Percentiles rank a stretch among this genome's conserved stretches.
Evolutionary conservation across 2,329 filamentous ascomycete species (phyloP).

Genomic region (Beauveria asiatica): DNA sequence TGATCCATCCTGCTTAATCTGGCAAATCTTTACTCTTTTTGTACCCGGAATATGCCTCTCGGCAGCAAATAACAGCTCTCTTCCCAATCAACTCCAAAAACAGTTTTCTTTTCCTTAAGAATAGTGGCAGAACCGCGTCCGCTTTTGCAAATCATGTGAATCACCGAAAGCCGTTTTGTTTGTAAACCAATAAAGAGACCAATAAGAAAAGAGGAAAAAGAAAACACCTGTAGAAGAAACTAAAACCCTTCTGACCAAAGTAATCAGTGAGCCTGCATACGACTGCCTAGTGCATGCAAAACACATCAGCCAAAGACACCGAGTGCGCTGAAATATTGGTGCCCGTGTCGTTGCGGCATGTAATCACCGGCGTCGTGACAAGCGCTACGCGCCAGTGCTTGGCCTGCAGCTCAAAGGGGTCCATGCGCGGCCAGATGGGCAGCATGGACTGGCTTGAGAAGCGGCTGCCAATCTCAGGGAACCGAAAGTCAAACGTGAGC

Average conservation of each 20-base stretch:
- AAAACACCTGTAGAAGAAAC: too few species aligned
- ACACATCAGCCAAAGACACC: slow-evolving; percentile 37
- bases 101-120: neutral
- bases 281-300: slow-evolving; percentile 35
- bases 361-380: slow-evolving; percentile 46
- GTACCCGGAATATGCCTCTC: neutral
- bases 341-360: slow-evolving; percentile 43
- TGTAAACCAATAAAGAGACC: neutral
- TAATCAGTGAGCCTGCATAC: too few species aligned
- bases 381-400: slow-evolving; percentile 45
- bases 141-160: neutral
- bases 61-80: neutral
- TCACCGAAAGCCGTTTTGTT: neutral
- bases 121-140: neutral
- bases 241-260: too few species aligned
- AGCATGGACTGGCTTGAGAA: slow-evolving; percentile 42
- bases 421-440: slow-evolving; percentile 33
- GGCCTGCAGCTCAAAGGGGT: slow-evolving; percentile 36
- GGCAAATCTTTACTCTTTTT: neutral
- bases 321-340: slow-evolving; percentile 35
- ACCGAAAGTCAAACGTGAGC: slow-evolving; percentile 38
- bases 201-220: neutral
- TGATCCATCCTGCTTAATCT: neutral
- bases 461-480: slow-evolving; percentile 40
- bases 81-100: neutral